Conservation (phyloP, 305 asterid species). For the Fraxinus dipetala region DNA sequence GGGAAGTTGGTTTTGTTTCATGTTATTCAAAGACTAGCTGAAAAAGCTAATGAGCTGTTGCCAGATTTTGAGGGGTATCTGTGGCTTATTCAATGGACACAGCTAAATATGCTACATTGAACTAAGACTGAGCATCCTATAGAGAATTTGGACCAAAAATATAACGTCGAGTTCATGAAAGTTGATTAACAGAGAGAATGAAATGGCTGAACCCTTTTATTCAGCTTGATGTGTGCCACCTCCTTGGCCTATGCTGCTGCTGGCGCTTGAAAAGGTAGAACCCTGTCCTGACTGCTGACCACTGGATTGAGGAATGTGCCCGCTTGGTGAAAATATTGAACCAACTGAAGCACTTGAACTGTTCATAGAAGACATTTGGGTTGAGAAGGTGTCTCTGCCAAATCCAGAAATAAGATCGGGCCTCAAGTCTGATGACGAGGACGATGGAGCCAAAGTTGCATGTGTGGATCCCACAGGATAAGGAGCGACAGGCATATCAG, state of each 20-base stretch:
- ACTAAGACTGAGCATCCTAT: slow-evolving; percentile 32
- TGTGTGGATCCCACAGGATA: slow-evolving; percentile 71
- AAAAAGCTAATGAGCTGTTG: slow-evolving; percentile 32
- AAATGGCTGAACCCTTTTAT: slow-evolving; percentile 19
- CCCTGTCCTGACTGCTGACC: slow-evolving; percentile 44
- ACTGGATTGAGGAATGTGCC: slow-evolving; percentile 44
- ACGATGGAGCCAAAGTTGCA: slow-evolving; percentile 75
- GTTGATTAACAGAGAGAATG: slow-evolving; percentile 18
- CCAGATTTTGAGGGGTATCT: slow-evolving; percentile 24
- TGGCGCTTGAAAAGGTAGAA: slow-evolving; percentile 45
- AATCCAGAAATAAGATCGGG: slow-evolving; percentile 53
- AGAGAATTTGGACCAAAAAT: slow-evolving; percentile 32
- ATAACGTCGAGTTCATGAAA: slow-evolving; percentile 21
- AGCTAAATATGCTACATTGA: slow-evolving; percentile 34
- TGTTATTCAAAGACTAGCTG: slow-evolving; percentile 37
- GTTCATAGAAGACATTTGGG: slow-evolving; percentile 61
- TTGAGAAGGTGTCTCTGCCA: slow-evolving; percentile 48
- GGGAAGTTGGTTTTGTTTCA: slow-evolving; percentile 26
- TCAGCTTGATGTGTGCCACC: slow-evolving; percentile 40
- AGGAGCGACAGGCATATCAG: slow-evolving; percentile 89
- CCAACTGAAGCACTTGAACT: slow-evolving; percentile 44
- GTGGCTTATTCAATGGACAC: slow-evolving; percentile 39
- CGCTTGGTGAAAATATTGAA: slow-evolving; percentile 41
- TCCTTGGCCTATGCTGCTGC: slow-evolving; percentile 42
- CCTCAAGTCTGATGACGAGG: slow-evolving; percentile 70